These are phyloP conservation scores for Penicillium nucicola DNA, from an alignment of 495 filamentous ascomycete species.

Conservation along the genomic window DNA sequence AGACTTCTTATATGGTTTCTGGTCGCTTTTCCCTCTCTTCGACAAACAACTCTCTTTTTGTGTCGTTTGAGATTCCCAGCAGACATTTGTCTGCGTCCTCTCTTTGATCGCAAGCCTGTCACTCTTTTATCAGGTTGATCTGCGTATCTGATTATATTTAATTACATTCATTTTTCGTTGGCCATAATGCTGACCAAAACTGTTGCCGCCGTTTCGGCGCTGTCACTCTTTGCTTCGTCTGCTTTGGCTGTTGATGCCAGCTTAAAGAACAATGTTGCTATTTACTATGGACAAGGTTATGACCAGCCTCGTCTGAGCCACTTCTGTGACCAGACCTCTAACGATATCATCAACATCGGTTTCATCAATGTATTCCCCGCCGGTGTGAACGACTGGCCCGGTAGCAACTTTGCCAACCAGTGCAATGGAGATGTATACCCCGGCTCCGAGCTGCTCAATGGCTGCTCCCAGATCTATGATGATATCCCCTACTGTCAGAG, in stretches of 20 bases:
- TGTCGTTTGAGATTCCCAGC: slow-evolving; percentile 22
- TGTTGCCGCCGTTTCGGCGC: slow-evolving; percentile 25
- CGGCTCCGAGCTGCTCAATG: slow-evolving; percentile 36
- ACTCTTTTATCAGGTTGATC: slow-evolving; percentile 18
- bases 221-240: slow-evolving; percentile 26
- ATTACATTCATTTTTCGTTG: slow-evolving; percentile 25
- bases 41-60: slow-evolving; percentile 20
- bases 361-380: slow-evolving; percentile 66
- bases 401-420: slow-evolving; percentile 64
- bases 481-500: slow-evolving; percentile 65
- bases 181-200: slow-evolving; percentile 29
- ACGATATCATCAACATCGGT: slow-evolving; percentile 66
- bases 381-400: slow-evolving; percentile 50
- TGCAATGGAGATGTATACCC: slow-evolving; percentile 52
- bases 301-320: slow-evolving; percentile 45
- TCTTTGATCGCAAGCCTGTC: slow-evolving; percentile 31
- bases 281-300: slow-evolving; percentile 61
- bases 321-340: slow-evolving; percentile 54
- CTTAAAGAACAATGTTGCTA: slow-evolving; percentile 55
- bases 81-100: slow-evolving; percentile 50
- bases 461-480: slow-evolving; percentile 50
- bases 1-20: neutral
- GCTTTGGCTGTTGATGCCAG: slow-evolving; percentile 47
- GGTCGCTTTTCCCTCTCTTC: slow-evolving; percentile 1
- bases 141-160: slow-evolving; percentile 11